Evolutionary conservation across 306 rosid genomes (phyloP).

Genomic region (Quercus wislizeni): DNA sequence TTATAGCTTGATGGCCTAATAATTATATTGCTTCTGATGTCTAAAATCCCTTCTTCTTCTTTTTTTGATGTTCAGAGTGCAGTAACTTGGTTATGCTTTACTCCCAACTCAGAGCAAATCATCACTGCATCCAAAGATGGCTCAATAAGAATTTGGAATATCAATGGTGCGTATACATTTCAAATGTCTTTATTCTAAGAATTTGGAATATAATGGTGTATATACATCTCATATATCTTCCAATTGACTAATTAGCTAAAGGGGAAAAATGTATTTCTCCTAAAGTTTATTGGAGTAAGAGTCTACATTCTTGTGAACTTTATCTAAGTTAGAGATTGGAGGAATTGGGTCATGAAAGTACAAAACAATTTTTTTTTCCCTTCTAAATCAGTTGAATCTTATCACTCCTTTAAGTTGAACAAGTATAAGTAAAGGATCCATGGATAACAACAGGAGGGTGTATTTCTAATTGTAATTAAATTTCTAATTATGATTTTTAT

Average conservation of each 20-base stretch:
- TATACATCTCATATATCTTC: constrained; percentile 5
- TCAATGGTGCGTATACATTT: constrained; percentile 63
- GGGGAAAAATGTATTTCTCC: constrained; percentile 1
- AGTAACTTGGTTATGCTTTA: constrained; percentile 95
- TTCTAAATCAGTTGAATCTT: neutral
- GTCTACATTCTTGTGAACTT: neutral
- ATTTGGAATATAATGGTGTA: constrained; percentile 96
- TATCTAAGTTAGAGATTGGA: neutral
- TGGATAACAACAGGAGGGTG: neutral
- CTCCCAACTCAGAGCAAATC: constrained; percentile 80
- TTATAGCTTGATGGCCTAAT: neutral
- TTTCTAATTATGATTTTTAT: neutral
- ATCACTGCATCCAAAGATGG: constrained; percentile 97
- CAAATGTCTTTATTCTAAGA: constrained; percentile 31
- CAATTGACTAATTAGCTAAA: too few species aligned
- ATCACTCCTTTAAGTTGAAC: neutral
- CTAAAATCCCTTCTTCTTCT: neutral
- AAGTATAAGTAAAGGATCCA: neutral
- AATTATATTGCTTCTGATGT: neutral
- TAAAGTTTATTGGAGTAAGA: neutral
- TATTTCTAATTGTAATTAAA: neutral
- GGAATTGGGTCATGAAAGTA: neutral
- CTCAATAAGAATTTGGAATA: constrained; percentile 91
- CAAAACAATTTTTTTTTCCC: neutral
- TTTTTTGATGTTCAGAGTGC: constrained; percentile 68